Evolutionary conservation across 1,139 yeast genomes (phyloP).

Genomic region (Saccharomyces pastorianus): DNA sequence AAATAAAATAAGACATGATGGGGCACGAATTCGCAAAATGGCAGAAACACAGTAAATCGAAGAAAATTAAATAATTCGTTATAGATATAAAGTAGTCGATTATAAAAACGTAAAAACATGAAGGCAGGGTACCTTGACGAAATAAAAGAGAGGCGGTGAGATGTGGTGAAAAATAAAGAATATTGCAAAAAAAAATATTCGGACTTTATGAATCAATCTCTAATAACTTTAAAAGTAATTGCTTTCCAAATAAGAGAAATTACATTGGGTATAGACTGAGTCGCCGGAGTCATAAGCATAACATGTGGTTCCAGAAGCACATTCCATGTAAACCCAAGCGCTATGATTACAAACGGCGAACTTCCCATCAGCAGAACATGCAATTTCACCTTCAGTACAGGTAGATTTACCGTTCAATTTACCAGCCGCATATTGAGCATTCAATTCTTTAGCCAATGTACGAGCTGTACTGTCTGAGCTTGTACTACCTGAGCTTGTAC

Average conservation of each 20-base stretch:
- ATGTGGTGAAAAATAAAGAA: neutral
- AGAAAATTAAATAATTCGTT: neutral
- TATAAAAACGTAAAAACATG: neutral
- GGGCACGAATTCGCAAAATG: neutral
- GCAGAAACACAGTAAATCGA: neutral
- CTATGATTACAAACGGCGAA: constrained; percentile 50
- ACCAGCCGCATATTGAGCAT: constrained; percentile 29
- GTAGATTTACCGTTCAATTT: constrained; percentile 26
- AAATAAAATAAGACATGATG: neutral
- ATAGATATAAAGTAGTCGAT: neutral
- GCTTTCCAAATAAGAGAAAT: constrained; percentile 20
- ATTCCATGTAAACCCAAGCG: constrained; percentile 45
- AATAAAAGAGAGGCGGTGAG: neutral
- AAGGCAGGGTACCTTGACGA: neutral
- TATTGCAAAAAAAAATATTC: neutral
- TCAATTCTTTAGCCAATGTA: constrained; percentile 36
- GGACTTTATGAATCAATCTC: neutral
- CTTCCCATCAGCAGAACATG: constrained; percentile 42
- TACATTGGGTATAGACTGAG: constrained; percentile 37
- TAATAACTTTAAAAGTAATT: constrained; percentile 11
- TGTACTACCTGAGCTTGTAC: constrained; percentile 10
- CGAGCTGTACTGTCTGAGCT: constrained; percentile 29
- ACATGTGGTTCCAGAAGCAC: constrained; percentile 56
- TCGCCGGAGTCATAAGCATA: constrained; percentile 39
- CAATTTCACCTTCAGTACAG: constrained; percentile 43